Percentiles rank a stretch among this genome's conserved stretches.
Evolutionary conservation across 192 early-diverging fungal species (phyloP).

Genomic region (Podila minutissima): DNA sequence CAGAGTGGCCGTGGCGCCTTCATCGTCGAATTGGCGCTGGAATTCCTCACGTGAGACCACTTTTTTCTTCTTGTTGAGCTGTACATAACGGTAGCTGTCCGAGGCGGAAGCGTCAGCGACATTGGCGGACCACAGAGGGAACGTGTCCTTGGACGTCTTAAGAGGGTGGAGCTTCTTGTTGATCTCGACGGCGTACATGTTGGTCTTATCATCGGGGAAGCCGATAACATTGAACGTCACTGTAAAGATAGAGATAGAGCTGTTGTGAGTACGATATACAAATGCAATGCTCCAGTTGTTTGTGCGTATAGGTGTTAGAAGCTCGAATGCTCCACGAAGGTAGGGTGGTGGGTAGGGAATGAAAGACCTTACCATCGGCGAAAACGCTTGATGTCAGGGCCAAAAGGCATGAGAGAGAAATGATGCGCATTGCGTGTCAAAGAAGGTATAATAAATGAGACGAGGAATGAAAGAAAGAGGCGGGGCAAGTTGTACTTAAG

Average conservation of each 20-base stretch:
- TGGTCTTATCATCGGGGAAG: constrained; percentile 9
- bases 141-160: constrained; percentile 16
- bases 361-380: constrained; percentile 19
- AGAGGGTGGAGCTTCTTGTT: constrained; percentile 14
- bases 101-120: constrained; percentile 13
- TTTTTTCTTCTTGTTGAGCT: not conserved
- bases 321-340: too few species aligned
- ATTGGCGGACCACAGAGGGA: constrained; percentile 39
- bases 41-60: constrained; percentile 12
- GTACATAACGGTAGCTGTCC: constrained; percentile 20
- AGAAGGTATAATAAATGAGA: too few species aligned
- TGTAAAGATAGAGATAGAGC: not conserved
- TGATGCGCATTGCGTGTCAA: too few species aligned
- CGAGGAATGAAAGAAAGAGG: too few species aligned
- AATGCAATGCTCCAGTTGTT: too few species aligned
- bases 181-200: constrained; percentile 24
- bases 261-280: not conserved
- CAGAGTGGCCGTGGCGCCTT: constrained; percentile 10
- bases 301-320: too few species aligned
- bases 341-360: too few species aligned
- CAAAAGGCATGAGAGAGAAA: not conserved
- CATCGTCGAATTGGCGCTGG: constrained; percentile 1
- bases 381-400: constrained; percentile 20
- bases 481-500: too few species aligned
- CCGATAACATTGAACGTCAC: constrained; percentile 42